These are phyloP conservation scores for Leishmania braziliensis DNA, from an alignment of 208 protist genomes.

Conservation along the genomic window DNA sequence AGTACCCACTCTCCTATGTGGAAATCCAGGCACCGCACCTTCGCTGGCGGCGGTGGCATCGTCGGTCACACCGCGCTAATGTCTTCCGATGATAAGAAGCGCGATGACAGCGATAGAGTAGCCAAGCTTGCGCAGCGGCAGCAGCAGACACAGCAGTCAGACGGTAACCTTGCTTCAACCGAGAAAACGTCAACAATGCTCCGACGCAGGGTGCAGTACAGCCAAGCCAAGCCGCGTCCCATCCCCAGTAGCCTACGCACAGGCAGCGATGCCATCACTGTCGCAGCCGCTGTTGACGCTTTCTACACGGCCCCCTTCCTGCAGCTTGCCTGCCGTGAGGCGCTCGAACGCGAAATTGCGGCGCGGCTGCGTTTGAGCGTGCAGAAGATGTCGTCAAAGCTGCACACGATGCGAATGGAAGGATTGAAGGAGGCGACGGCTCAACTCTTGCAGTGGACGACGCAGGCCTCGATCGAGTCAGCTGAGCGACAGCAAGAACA, in stretches of 20 bases:
- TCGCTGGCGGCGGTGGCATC: neutral
- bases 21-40: neutral
- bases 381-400: constrained; percentile 65
- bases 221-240: neutral
- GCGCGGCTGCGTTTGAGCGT: constrained; percentile 49
- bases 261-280: constrained; percentile 9
- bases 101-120: constrained; percentile 11
- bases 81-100: constrained; percentile 20
- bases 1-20: neutral
- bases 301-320: constrained; percentile 62
- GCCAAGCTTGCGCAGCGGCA: constrained; percentile 9
- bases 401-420: constrained; percentile 56
- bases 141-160: neutral
- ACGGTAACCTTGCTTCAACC: constrained; percentile 10
- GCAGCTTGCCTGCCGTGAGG: constrained; percentile 50
- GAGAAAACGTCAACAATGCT: constrained; percentile 14
- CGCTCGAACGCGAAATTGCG: constrained; percentile 54
- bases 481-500: constrained; percentile 22
- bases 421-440: constrained; percentile 62
- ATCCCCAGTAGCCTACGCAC: constrained; percentile 27
- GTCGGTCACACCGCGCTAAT: constrained; percentile 11
- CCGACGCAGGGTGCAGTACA: constrained; percentile 27
- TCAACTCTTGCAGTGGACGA: constrained; percentile 49
- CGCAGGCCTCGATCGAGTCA: constrained; percentile 58
- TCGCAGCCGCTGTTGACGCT: constrained; percentile 15